Evolutionary conservation across 805 yeast species (phyloP).

Genomic region (Candida qinlingensis): DNA sequence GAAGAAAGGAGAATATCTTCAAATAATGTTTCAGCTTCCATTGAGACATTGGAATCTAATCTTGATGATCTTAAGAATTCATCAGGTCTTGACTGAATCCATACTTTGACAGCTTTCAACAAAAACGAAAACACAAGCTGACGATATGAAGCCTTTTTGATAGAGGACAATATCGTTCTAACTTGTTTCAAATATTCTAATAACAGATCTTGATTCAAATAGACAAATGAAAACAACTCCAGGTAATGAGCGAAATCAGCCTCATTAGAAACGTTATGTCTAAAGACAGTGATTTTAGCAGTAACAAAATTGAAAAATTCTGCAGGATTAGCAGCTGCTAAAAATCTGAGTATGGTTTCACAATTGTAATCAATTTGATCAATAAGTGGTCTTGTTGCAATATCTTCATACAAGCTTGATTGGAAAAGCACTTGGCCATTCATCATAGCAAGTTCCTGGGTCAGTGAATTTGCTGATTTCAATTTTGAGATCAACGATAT

Average conservation of each 20-base stretch:
- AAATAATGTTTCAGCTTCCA: slow-evolving; percentile 31
- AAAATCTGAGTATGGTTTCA: slow-evolving; percentile 37
- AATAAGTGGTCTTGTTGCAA: slow-evolving; percentile 20
- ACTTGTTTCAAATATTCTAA: slow-evolving; percentile 35
- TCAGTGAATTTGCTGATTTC: slow-evolving; percentile 28
- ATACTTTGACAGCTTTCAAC: slow-evolving; percentile 39
- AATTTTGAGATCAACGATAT: slow-evolving; percentile 26
- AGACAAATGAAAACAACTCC: slow-evolving; percentile 41
- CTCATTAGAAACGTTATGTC: slow-evolving; percentile 33
- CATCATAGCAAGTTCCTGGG: slow-evolving; percentile 29
- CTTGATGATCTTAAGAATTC: slow-evolving; percentile 33
- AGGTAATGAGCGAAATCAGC: slow-evolving; percentile 36
- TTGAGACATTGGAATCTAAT: slow-evolving; percentile 16
- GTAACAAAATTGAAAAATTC: slow-evolving; percentile 36
- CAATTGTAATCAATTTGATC: slow-evolving; percentile 33
- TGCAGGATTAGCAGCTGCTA: slow-evolving; percentile 46
- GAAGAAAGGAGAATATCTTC: slow-evolving; percentile 28
- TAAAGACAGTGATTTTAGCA: slow-evolving; percentile 25
- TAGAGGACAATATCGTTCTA: slow-evolving; percentile 29
- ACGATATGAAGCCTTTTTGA: slow-evolving; percentile 41
- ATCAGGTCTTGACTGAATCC: slow-evolving; percentile 45
- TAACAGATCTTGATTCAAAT: slow-evolving; percentile 34
- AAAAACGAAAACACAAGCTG: slow-evolving; percentile 40
- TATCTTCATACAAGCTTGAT: slow-evolving; percentile 16
- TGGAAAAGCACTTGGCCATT: slow-evolving; percentile 18